Evolutionary conservation across 176 grass and related monocot species (phyloP), one percentile per base, ranked within the genome.

Genomic region (Carex kokanica): DNA sequence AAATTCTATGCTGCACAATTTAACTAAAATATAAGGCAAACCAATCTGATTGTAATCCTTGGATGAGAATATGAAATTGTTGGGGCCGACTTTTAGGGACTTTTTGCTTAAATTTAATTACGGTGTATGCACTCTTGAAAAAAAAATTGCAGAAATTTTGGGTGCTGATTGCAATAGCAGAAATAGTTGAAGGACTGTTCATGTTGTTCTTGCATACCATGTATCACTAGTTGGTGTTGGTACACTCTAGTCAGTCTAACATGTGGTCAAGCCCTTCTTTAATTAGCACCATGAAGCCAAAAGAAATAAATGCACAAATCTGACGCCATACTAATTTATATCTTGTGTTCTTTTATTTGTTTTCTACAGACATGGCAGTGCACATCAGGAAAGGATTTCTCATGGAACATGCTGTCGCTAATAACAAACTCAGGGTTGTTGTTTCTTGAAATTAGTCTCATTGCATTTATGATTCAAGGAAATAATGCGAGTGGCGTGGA

Each of bases 381-480:
- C 83, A 90, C 89, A 78, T 80, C 91, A 83, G 86, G 85, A 8
- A 96, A 88, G 71, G 83, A 91, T 36, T 93, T 96, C 78, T 92
- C 93, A 45, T 99, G 93, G 93, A 96, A 93, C 86, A 85, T 95
- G 63, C 58, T 99, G 24, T 99, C 97, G 5, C 60, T 99, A 63
- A 88, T 96, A 87, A 93, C 91, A 67, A 88, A 90, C 86, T 90
- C 97, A 10, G 93, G 97, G 72, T 85, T 99, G 89, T 56, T 99
- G 60, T 96, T 99, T 87, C 85, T 96, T 73, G 97, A 99, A 90
- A 87, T 99, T 71, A 96, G 97, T 60, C 83, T 99, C 25, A 83
- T 99, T 74, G 93, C 97, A 16, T 99, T 99, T 92, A 79, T 99
- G 65, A 91, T 99, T 83, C 93, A 99, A 93, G 97, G 97, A 93